phyloP scores from a whole-genome alignment of 1,284 basidiomycete genomes.

The Ganoderma lucidum region DNA sequence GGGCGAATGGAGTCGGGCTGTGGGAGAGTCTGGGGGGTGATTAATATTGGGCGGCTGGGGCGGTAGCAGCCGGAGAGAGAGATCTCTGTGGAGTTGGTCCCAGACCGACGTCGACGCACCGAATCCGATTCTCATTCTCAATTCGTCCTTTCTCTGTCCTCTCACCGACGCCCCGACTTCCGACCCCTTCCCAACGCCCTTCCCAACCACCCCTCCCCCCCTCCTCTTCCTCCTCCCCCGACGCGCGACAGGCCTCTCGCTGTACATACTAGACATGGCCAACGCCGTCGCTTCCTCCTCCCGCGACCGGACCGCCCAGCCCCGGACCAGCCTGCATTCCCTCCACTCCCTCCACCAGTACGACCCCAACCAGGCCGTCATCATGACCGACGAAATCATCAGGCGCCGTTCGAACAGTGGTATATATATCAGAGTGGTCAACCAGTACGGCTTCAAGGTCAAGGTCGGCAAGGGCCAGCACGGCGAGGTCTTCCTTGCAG shows the following conservation, averaged over 20 bases:
- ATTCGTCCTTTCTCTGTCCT: conserved; percentile 4
- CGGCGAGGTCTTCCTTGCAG: conserved; percentile 80
- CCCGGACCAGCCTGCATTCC: conserved; percentile 31
- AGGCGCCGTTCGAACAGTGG: conserved; percentile 10
- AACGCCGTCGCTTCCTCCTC: conserved; percentile 31
- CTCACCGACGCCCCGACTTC: conserved; percentile 12
- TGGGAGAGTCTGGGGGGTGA: conserved; percentile 23
- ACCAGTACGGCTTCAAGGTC: conserved; percentile 78
- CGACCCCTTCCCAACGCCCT: conserved; percentile 12
- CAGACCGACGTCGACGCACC: background rate
- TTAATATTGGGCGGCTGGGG: conserved; percentile 10
- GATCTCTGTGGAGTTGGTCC: conserved; percentile 21
- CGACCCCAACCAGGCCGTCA: conserved; percentile 48
- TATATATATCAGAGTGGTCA: conserved; percentile 61
- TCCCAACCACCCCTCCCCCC: background rate
- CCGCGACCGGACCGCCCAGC: conserved; percentile 27
- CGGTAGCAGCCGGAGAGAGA: conserved; percentile 5
- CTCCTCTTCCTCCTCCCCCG: conserved; percentile 13
- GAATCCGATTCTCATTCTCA: background rate
- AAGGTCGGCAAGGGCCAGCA: conserved; percentile 85
- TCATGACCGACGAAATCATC: conserved; percentile 64
- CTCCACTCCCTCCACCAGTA: conserved; percentile 28
- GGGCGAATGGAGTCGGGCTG: background rate
- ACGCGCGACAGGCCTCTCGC: conserved; percentile 23
- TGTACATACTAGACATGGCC: conserved; percentile 37